Conservation (phyloP, 2,329 filamentous ascomycete species). For the Tolypocladium tundrense region DNA sequence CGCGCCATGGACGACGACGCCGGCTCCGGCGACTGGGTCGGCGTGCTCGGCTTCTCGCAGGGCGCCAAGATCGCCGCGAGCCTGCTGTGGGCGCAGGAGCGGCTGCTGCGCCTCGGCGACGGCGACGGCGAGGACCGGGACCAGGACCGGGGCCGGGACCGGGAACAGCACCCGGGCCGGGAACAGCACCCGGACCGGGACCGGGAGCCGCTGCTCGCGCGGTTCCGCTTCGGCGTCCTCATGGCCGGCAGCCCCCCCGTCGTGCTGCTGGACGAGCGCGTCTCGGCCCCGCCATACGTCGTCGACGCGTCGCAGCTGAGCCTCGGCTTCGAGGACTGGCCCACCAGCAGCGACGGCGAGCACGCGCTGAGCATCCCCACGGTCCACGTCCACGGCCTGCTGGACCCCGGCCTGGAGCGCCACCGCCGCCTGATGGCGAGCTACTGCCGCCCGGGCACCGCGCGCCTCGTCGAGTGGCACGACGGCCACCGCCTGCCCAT, state of each 20-base stretch:
- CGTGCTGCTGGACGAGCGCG: constrained; percentile 23
- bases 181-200: constrained; percentile 6
- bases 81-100: constrained; percentile 50
- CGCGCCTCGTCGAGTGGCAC: constrained; percentile 60
- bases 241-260: constrained; percentile 23
- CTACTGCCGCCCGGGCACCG: constrained; percentile 47
- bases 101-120: constrained; percentile 8
- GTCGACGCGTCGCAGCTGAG: constrained; percentile 12
- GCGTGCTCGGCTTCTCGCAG: constrained; percentile 55
- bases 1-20: constrained; percentile 43
- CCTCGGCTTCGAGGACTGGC: constrained; percentile 15
- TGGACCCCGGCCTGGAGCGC: constrained; percentile 51
- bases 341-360: constrained; percentile 37
- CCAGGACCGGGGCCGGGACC: constrained; percentile 7
- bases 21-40: constrained; percentile 48
- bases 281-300: constrained; percentile 41
- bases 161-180: no score
- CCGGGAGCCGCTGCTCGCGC: constrained; percentile 7
- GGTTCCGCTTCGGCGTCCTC: constrained; percentile 24
- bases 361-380: constrained; percentile 23
- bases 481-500: constrained; percentile 62
- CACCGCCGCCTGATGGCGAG: constrained; percentile 37
- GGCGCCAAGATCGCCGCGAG: constrained; percentile 53
- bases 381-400: constrained; percentile 33
- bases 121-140: no score